A percentile compares a stretch with the other conserved stretches of the same genome.
Evolutionary conservation across 2,329 filamentous ascomycete species (phyloP).

Genomic region (Aspergillus fumigatus): DNA sequence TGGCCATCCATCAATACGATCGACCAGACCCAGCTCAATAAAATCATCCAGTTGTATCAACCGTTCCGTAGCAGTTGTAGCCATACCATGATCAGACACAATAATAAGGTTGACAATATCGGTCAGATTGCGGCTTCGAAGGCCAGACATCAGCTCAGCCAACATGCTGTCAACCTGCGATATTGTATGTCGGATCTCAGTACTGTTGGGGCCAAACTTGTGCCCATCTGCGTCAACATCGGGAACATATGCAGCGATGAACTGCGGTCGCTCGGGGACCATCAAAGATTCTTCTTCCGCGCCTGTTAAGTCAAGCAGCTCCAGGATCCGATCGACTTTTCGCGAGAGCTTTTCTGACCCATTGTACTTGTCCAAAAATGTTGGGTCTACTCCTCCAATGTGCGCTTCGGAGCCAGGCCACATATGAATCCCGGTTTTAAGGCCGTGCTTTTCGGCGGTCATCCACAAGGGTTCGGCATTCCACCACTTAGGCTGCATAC

Average conservation of each 20-base stretch:
- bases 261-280: conserved; percentile 66
- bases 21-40: conserved; percentile 70
- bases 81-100: conserved; percentile 99
- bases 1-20: conserved; percentile 91
- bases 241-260: conserved; percentile 92
- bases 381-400: conserved; percentile 68
- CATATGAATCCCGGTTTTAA: conserved; percentile 87
- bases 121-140: conserved; percentile 79
- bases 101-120: conserved; percentile 87
- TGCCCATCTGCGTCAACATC: conserved; percentile 87
- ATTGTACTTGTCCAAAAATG: conserved; percentile 80
- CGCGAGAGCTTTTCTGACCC: conserved; percentile 65
- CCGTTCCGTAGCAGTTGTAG: conserved; percentile 75
- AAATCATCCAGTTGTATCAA: conserved; percentile 88
- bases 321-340: conserved; percentile 76
- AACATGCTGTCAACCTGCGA: conserved; percentile 77
- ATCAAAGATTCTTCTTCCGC: conserved; percentile 53
- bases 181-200: conserved; percentile 78
- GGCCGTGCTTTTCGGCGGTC: conserved; percentile 77
- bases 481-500: conserved; percentile 90
- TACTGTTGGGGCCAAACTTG: conserved; percentile 87
- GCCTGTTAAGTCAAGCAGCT: conserved; percentile 80
- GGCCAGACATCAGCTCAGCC: conserved; percentile 66
- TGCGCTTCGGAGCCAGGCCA: conserved; percentile 96
- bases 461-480: conserved; percentile 90